Evolutionary conservation across 2,329 filamentous ascomycete species (phyloP).

Genomic region (Fusarium staphyleae): DNA sequence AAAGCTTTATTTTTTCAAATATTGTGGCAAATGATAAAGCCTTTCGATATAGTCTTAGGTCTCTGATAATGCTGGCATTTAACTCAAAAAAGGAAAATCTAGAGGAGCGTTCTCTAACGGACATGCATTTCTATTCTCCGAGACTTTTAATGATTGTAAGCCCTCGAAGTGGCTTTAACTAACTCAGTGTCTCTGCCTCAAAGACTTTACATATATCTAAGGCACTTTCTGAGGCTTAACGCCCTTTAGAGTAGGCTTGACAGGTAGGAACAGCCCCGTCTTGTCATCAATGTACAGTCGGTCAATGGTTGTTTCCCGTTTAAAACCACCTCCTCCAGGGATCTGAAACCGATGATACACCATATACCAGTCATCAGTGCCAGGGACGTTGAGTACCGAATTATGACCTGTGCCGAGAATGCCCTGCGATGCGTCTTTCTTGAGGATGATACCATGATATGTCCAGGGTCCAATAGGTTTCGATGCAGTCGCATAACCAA

Average conservation of each 20-base stretch:
- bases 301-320: constrained; percentile 54
- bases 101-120: too few relatives aligned
- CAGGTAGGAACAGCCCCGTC: constrained; percentile 48
- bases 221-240: constrained; percentile 3
- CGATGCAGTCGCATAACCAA: constrained; percentile 54
- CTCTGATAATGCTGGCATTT: too few relatives aligned
- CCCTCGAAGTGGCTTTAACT: too few relatives aligned
- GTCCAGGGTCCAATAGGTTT: constrained; percentile 52
- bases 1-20: too few relatives aligned
- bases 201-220: background rate
- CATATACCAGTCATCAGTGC: constrained; percentile 58
- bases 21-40: too few relatives aligned
- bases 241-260: constrained; percentile 41
- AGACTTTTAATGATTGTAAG: too few relatives aligned
- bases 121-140: too few relatives aligned
- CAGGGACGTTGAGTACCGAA: constrained; percentile 55
- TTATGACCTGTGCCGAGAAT: constrained; percentile 57
- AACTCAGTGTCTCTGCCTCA: too few relatives aligned
- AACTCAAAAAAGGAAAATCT: too few relatives aligned
- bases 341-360: constrained; percentile 58
- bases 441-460: constrained; percentile 53
- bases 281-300: constrained; percentile 47
- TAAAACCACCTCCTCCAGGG: constrained; percentile 53
- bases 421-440: constrained; percentile 50
- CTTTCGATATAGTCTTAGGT: too few relatives aligned